Evolutionary conservation across 345 rosid genomes (phyloP).

Genomic region (Linum usitatissimum): DNA sequence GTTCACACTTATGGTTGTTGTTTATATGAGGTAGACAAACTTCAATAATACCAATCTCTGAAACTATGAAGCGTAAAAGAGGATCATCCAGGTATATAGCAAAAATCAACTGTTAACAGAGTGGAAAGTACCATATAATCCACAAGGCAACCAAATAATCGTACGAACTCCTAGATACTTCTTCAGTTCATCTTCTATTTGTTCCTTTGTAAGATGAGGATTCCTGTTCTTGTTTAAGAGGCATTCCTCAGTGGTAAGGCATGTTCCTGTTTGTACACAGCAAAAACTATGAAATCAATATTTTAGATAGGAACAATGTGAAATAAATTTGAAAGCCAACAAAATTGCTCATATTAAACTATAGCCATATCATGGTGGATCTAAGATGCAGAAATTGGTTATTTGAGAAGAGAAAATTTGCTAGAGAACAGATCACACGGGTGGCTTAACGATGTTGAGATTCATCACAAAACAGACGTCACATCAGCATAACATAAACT

Average conservation of each 20-base stretch:
- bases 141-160: constrained; percentile 79
- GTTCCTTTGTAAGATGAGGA: constrained; percentile 57
- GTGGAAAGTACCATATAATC: constrained; percentile 51
- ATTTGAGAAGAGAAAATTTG: no score
- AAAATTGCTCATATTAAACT: not conserved
- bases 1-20: no score
- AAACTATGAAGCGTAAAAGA: no score
- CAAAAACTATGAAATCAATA: constrained; percentile 4
- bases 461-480: no score
- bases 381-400: not conserved
- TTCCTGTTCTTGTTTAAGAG: constrained; percentile 79
- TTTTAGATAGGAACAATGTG: not conserved
- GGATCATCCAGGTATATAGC: not conserved
- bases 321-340: not conserved
- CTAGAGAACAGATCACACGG: no score
- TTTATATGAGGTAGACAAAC: no score
- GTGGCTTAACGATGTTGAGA: no score
- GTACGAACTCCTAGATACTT: constrained; percentile 58
- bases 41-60: no score
- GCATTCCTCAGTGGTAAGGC: constrained; percentile 91
- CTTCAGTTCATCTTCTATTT: constrained; percentile 70
- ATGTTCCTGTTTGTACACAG: constrained; percentile 49
- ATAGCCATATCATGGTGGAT: not conserved
- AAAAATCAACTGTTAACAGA: not conserved
- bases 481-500: no score